Conservation (phyloP, 352 stramenopile species). For the Globisporangium emineosum region DNA sequence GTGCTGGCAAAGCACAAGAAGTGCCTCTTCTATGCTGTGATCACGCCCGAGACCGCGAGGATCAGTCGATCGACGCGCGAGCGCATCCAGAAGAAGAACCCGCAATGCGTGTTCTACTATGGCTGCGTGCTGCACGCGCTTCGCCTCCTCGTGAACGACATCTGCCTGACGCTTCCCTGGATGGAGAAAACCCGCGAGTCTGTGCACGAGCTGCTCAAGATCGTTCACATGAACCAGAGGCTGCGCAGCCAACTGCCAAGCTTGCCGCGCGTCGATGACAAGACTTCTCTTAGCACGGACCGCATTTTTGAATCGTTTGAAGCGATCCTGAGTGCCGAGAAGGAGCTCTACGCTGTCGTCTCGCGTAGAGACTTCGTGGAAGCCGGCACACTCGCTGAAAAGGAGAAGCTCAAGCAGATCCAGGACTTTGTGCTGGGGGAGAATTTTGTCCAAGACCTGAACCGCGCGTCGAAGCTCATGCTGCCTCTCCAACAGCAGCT, state of each 20-base stretch:
- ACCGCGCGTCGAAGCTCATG: slow-evolving; percentile 54
- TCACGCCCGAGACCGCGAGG: slow-evolving; percentile 39
- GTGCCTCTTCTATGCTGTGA: slow-evolving; percentile 42
- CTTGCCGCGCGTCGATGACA: slow-evolving; percentile 10
- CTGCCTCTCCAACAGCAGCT: slow-evolving; percentile 57
- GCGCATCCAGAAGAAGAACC: slow-evolving; percentile 53
- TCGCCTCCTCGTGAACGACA: slow-evolving; percentile 44
- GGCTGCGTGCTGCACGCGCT: slow-evolving; percentile 57
- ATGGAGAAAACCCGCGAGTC: slow-evolving; percentile 35
- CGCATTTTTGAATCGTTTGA: slow-evolving; percentile 38
- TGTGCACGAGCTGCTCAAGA: slow-evolving; percentile 34
- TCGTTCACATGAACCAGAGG: slow-evolving; percentile 43
- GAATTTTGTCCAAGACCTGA: slow-evolving; percentile 51
- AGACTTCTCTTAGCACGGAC: slow-evolving; percentile 7
- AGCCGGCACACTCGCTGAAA: slow-evolving; percentile 29
- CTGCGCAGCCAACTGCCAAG: slow-evolving; percentile 31
- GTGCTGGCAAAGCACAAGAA: slow-evolving; percentile 53
- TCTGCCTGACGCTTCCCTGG: slow-evolving; percentile 50
- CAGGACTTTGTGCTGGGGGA: slow-evolving; percentile 71
- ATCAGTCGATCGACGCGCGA: slow-evolving; percentile 43
- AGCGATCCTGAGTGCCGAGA: slow-evolving; percentile 45
- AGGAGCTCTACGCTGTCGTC: slow-evolving; percentile 47
- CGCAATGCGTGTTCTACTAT: slow-evolving; percentile 62
- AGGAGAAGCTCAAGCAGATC: slow-evolving; percentile 45
- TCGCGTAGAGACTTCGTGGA: slow-evolving; percentile 62